Evolutionary conservation across 148 eudicot species (phyloP).

Genomic region (Vaccinium myrtillus): DNA sequence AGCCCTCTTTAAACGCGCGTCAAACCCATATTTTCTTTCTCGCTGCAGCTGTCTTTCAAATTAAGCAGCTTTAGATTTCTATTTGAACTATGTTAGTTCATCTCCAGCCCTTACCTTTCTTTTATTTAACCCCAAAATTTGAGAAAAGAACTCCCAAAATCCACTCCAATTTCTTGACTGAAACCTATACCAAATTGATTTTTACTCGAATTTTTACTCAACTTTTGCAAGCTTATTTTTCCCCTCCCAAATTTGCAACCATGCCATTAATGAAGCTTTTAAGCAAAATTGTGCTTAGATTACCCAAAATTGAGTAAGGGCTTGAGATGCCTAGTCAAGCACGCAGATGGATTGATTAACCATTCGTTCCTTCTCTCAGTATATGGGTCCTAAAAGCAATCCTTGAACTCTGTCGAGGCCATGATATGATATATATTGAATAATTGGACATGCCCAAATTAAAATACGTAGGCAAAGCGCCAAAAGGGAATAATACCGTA

Average conservation of each 20-base stretch:
- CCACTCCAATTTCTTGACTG: too few species aligned
- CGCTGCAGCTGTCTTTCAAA: neutral
- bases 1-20: too few species aligned
- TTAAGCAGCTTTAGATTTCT: neutral
- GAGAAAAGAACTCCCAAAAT: too few species aligned
- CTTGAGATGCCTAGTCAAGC: neutral
- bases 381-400: neutral
- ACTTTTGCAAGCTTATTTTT: too few species aligned
- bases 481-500: constrained; percentile 38
- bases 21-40: neutral
- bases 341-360: constrained; percentile 2
- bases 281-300: too few species aligned
- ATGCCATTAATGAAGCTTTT: too few species aligned
- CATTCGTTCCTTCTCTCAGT: neutral
- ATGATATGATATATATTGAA: neutral
- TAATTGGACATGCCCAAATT: neutral
- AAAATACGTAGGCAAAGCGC: neutral
- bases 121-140: too few species aligned
- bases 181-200: too few species aligned
- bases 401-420: neutral
- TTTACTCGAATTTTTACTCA: too few species aligned
- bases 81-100: neutral
- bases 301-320: too few species aligned
- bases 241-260: too few species aligned
- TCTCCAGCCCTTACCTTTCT: too few species aligned